These are phyloP conservation scores for Blastocystis sp. DNA, from an alignment of 352 stramenopile genomes.

Conservation along the genomic window DNA sequence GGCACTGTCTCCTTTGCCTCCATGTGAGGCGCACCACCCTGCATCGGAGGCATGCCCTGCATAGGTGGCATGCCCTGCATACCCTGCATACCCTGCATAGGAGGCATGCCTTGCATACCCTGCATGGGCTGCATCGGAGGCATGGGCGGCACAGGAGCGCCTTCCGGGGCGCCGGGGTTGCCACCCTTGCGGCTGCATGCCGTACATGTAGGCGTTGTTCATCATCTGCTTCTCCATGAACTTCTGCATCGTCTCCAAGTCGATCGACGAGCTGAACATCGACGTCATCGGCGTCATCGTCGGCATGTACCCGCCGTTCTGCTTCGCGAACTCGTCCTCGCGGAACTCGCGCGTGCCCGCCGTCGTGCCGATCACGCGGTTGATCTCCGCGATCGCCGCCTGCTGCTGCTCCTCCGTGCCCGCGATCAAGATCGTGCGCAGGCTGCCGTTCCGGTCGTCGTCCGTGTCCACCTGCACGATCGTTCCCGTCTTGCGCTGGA, in stretches of 20 bases:
- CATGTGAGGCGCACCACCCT: neutral
- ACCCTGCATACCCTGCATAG: no score
- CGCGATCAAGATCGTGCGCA: constrained; percentile 22
- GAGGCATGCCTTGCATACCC: neutral
- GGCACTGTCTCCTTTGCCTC: neutral
- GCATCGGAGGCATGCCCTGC: neutral
- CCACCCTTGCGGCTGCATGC: neutral
- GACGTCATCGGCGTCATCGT: neutral
- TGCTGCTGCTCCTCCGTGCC: constrained; percentile 29
- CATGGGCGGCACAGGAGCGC: neutral
- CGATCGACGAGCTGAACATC: constrained; percentile 48
- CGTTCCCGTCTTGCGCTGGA: constrained; percentile 32
- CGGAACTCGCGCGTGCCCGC: constrained; percentile 25
- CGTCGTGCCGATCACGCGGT: constrained; percentile 51
- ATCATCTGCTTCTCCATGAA: constrained; percentile 48
- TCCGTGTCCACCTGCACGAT: constrained; percentile 29
- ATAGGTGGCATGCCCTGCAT: neutral
- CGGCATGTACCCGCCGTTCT: neutral
- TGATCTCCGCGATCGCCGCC: constrained; percentile 26
- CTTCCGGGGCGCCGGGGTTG: neutral
- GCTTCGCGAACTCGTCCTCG: constrained; percentile 50
- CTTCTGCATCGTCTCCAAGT: constrained; percentile 59
- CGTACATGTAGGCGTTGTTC: neutral
- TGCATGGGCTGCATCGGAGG: neutral
- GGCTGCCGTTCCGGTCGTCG: neutral